phyloP scores from a whole-genome alignment of 2,329 filamentous ascomycete genomes.

The Epichloe coenophiala region DNA sequence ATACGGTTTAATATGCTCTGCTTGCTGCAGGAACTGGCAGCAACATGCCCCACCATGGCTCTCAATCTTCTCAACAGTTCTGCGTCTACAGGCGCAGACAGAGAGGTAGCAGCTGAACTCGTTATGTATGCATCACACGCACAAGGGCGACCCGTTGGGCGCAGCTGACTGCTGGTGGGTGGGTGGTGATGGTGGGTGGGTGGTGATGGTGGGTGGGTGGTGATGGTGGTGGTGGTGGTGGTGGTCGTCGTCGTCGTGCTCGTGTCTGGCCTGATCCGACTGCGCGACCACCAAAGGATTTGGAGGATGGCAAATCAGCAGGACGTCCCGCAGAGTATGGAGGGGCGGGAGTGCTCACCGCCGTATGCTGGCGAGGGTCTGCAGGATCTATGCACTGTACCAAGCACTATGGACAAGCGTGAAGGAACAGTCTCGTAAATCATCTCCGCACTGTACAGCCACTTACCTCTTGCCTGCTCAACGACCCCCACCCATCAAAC shows the following conservation, averaged over 20 bases:
- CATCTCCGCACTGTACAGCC: not conserved
- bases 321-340: not conserved
- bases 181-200: no score
- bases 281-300: no score
- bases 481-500: not conserved
- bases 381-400: no score
- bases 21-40: not conserved
- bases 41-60: not conserved
- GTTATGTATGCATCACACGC: not conserved
- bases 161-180: no score
- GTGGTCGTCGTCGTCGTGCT: no score
- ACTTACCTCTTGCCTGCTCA: not conserved
- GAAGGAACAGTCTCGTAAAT: fast-evolving
- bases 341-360: not conserved
- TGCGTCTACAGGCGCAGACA: not conserved
- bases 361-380: not conserved
- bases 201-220: no score
- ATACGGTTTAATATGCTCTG: no score
- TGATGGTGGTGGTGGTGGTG: no score
- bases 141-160: not conserved
- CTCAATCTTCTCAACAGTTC: not conserved
- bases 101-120: not conserved
- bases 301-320: no score
- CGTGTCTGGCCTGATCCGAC: not conserved
- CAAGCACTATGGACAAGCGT: fast-evolving